Evolutionary conservation across 1,284 basidiomycete genomes (phyloP).

Genomic region (Cutaneotrichosporon curvatum): DNA sequence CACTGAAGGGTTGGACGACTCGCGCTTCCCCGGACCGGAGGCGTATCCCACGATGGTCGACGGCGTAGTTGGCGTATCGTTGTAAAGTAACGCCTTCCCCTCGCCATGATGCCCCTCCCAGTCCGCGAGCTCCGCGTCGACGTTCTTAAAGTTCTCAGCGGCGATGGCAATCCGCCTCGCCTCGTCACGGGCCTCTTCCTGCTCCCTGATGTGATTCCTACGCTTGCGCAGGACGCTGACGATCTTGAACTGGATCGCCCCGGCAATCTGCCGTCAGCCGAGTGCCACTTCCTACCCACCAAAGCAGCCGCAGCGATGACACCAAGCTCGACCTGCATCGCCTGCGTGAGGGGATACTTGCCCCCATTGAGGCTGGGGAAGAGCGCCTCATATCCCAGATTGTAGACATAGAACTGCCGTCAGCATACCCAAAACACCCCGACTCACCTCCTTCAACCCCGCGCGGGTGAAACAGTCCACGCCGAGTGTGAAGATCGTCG

Average conservation of each 20-base stretch:
- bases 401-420: conserved; percentile 83
- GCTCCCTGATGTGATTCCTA: conserved; percentile 62
- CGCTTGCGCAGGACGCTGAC: conserved; percentile 69
- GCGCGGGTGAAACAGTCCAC: conserved; percentile 88
- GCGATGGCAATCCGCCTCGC: conserved; percentile 68
- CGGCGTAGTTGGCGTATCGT: conserved; percentile 17
- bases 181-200: conserved; percentile 65
- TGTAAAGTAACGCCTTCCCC: background rate
- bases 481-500: conserved; percentile 86
- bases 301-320: conserved; percentile 63
- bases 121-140: conserved; percentile 64
- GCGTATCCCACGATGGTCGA: conserved; percentile 20
- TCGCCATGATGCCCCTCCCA: conserved; percentile 80
- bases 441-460: conserved; percentile 67
- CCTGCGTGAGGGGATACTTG: conserved; percentile 78
- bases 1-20: too few relatives aligned
- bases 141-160: conserved; percentile 60
- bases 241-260: conserved; percentile 81
- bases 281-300: conserved; percentile 22
- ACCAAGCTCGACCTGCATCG: conserved; percentile 89
- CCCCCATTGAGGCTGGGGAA: conserved; percentile 68
- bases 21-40: background rate
- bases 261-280: conserved; percentile 56
- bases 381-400: conserved; percentile 63
- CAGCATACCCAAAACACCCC: conserved; percentile 48